Evolutionary conservation across 257 asterid genomes (phyloP).

Genomic region (Solanum chilense): DNA sequence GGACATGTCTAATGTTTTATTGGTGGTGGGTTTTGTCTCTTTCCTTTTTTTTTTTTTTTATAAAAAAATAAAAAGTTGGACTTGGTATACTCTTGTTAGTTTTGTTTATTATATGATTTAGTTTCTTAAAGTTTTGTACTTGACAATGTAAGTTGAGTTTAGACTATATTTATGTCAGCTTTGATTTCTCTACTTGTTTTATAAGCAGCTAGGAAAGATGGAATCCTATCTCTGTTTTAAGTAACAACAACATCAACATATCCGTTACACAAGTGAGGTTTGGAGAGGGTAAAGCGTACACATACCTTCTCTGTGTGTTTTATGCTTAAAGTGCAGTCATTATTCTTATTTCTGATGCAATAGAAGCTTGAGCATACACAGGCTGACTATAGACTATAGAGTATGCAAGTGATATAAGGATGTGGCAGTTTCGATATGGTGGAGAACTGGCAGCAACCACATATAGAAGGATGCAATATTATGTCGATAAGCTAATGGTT

Average conservation of each 20-base stretch:
- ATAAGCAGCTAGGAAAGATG: neutral
- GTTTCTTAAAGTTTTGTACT: neutral
- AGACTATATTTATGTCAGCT: neutral
- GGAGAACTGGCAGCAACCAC: neutral
- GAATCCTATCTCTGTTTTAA: neutral
- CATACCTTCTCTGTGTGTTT: neutral
- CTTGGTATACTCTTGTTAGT: neutral
- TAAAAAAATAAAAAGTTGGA: neutral
- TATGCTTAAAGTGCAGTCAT: neutral
- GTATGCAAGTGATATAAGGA: neutral
- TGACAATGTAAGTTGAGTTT: neutral
- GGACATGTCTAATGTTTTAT: neutral
- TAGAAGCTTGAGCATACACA: neutral
- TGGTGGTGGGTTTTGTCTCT: neutral
- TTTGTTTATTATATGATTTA: neutral
- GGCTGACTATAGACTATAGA: neutral
- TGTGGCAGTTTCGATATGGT: neutral
- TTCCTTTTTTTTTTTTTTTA: neutral
- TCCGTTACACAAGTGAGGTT: neutral
- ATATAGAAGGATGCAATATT: neutral
- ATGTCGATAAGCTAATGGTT: neutral
- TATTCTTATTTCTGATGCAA: neutral
- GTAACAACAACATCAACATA: neutral
- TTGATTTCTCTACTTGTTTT: neutral
- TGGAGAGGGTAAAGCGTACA: neutral